Evolutionary conservation across 495 filamentous ascomycete genomes (phyloP).

Genomic region (Elasticomyces elasticus): DNA sequence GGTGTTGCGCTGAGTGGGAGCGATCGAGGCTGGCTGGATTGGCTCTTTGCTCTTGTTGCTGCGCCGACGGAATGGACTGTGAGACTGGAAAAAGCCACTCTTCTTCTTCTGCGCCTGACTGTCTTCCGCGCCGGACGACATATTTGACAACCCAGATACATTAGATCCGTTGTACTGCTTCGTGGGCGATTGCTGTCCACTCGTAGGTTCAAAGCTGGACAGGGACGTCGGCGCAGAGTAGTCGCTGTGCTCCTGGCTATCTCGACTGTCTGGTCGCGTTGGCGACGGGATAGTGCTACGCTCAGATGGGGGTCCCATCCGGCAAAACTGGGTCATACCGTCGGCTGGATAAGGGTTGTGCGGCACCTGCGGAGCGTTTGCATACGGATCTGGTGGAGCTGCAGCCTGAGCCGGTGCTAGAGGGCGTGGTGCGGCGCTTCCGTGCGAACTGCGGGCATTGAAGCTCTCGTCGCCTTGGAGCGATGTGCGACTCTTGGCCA

Average conservation of each 20-base stretch:
- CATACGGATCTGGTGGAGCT: constrained; percentile 45
- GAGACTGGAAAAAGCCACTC: constrained; percentile 85
- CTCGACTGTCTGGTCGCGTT: constrained; percentile 73
- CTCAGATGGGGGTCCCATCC: constrained; percentile 75
- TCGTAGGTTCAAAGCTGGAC: constrained; percentile 56
- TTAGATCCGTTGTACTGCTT: constrained; percentile 49
- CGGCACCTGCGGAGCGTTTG: constrained; percentile 59
- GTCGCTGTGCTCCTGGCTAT: constrained; percentile 67
- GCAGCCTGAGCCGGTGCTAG: constrained; percentile 33
- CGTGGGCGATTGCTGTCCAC: constrained; percentile 55
- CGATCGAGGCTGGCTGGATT: constrained; percentile 20
- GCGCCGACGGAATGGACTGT: constrained; percentile 90
- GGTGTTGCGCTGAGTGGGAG: constrained; percentile 44
- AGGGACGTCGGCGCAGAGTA: constrained; percentile 83
- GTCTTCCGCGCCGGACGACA: constrained; percentile 43
- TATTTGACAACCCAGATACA: constrained; percentile 19
- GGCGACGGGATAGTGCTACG: constrained; percentile 65
- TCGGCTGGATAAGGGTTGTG: constrained; percentile 93
- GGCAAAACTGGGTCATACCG: constrained; percentile 98
- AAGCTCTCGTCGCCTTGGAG: constrained; percentile 18
- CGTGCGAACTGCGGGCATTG: constrained; percentile 15
- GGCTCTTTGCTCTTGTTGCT: constrained; percentile 75
- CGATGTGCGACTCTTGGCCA: constrained; percentile 11
- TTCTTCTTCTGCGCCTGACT: constrained; percentile 71
- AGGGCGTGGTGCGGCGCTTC: constrained; percentile 28